Percentiles rank a stretch among this genome's conserved stretches.
phyloP scores from a whole-genome alignment of 1,284 basidiomycete genomes.

The Tilletia indica region DNA sequence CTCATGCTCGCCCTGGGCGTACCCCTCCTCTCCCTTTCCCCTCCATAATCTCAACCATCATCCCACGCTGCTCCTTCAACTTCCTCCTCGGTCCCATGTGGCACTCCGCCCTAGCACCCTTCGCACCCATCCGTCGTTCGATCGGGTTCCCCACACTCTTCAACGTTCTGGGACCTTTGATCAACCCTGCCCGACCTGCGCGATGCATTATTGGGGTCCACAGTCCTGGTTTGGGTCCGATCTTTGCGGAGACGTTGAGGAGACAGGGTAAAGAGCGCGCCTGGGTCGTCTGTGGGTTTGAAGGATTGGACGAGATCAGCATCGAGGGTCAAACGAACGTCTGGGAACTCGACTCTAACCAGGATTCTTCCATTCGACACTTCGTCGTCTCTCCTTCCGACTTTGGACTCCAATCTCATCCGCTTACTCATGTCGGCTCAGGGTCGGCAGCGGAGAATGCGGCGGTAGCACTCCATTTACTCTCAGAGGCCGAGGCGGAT shows the following conservation, averaged over 20 bases:
- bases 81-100: constrained; percentile 93
- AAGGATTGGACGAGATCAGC: constrained; percentile 90
- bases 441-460: constrained; percentile 45
- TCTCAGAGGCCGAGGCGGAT: constrained; percentile 21
- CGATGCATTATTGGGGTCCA: constrained; percentile 85
- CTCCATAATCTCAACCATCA: constrained; percentile 55
- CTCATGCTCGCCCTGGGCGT: constrained; percentile 82
- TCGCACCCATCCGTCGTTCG: constrained; percentile 79
- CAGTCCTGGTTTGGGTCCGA: constrained; percentile 74
- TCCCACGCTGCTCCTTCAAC: constrained; percentile 66
- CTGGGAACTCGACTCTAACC: constrained; percentile 43
- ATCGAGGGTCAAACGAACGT: constrained; percentile 77
- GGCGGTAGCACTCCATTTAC: constrained; percentile 42
- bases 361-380: constrained; percentile 35
- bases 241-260: constrained; percentile 75
- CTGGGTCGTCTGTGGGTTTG: constrained; percentile 88
- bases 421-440: constrained; percentile 42
- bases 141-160: constrained; percentile 96
- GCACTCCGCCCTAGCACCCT: constrained; percentile 79
- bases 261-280: constrained; percentile 66
- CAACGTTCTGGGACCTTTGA: constrained; percentile 89
- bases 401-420: constrained; percentile 44
- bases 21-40: constrained; percentile 66
- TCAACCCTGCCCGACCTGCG: constrained; percentile 83
- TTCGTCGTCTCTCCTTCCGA: constrained; percentile 40